Percentiles rank a stretch among this genome's conserved stretches.
Evolutionary conservation across 2,329 filamentous ascomycete species (phyloP).

Genomic region (Xylariaceae sp.): DNA sequence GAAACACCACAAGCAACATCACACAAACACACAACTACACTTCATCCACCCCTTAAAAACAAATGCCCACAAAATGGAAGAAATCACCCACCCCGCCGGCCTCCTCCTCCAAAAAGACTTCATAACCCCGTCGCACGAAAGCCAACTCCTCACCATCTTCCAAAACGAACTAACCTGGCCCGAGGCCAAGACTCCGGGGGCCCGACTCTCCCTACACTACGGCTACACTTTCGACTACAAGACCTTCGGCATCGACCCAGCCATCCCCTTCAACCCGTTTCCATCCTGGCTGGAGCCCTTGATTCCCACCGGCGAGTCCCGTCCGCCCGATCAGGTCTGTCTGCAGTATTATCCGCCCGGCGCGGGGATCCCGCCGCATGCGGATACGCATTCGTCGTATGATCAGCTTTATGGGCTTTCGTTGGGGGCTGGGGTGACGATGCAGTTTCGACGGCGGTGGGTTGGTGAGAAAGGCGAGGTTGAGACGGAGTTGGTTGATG

Average conservation of each 20-base stretch:
- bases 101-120: constrained; percentile 44
- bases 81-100: constrained; percentile 32
- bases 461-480: neutral
- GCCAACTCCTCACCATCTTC: constrained; percentile 41
- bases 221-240: constrained; percentile 56
- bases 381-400: constrained; percentile 50
- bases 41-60: no score
- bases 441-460: constrained; percentile 23
- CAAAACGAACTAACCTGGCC: constrained; percentile 43
- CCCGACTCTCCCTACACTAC: constrained; percentile 47
- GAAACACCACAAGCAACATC: no score
- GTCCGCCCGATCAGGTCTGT: constrained; percentile 51
- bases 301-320: constrained; percentile 34
- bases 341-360: constrained; percentile 55
- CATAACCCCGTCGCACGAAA: constrained; percentile 42
- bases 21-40: no score
- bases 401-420: constrained; percentile 29
- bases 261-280: constrained; percentile 46
- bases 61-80: constrained; percentile 15
- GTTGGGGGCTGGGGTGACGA: constrained; percentile 23
- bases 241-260: constrained; percentile 49
- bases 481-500: constrained; percentile 24
- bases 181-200: constrained; percentile 33
- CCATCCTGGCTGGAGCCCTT: constrained; percentile 47
- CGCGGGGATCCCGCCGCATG: constrained; percentile 55